Base-by-base conservation (phyloP, 1,284 basidiomycete species). In the Cutaneotrichosporon spelunceum region DNA sequence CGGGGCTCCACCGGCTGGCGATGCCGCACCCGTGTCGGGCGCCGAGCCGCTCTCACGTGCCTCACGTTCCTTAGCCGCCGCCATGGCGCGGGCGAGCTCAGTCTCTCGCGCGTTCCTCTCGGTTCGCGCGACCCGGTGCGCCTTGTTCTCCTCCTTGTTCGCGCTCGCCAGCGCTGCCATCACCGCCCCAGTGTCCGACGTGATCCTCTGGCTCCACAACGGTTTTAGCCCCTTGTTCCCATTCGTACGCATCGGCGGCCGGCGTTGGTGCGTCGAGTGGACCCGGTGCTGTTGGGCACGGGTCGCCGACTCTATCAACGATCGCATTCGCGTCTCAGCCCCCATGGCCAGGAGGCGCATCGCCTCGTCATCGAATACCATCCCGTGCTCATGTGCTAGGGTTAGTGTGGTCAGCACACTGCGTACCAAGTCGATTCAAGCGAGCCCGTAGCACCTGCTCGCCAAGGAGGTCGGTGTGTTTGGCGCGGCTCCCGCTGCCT, bases 221-320 rank as follows among this genome's bases (percentile, higher is more conserved):
- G 76, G 65, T 24, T 50, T 42, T 11, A 55, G 48, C 3, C 56
- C 34, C 26, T 52, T 52, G 14, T 36, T 27, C 5, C 39, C 47
- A 24, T 34, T 23, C 14, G 57, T 54, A 10, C 48, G 42, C 36
- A 75, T 68, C 7, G 75, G 70, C 45, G 68, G 56, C 39, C 56
- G 62, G 36, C 70, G 70, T 13, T 71, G 61, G 55, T 78, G 69
- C 19, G 71, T 68, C n/a, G 77, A 70, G 29, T 63, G 62, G 3
- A 73, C 71, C 2, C 78, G 74, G 60, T 79, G 77, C 23, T 63
- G 60, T 56, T 77, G 75, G 2, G 75, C 77, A 9, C 68, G 58
- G 19, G 75, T 60, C 19, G 75, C 66, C 0, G 68, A 66, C 7
- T 63, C 26, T 9, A 79, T 52, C 3, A 79, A 62, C 1, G 67